A percentile compares a stretch with the other conserved stretches of the same genome.
phyloP scores from a whole-genome alignment of 1,139 yeast species.

The Entelexis sorbosivorans region DNA sequence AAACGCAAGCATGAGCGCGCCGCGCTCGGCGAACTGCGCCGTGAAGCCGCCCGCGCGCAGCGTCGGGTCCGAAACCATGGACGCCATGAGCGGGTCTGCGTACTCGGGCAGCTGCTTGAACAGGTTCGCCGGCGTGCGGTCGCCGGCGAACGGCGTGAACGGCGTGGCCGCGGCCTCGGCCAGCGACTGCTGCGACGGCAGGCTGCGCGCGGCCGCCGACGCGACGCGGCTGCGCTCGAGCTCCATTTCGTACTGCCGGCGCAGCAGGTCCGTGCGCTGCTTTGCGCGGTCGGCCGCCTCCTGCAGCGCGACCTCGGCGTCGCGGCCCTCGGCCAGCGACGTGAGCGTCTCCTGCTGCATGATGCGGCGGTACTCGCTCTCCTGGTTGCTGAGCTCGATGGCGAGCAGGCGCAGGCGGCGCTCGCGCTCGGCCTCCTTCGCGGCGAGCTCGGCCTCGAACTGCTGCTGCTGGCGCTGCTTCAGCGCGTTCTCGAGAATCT shows the following conservation, averaged over 20 bases:
- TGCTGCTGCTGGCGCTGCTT: constrained; percentile 57
- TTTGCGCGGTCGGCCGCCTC: constrained; percentile 50
- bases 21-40: constrained; percentile 54
- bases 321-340: constrained; percentile 44
- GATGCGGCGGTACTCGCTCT: constrained; percentile 37
- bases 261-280: constrained; percentile 55
- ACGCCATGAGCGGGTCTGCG: constrained; percentile 51
- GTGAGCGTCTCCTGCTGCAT: constrained; percentile 59
- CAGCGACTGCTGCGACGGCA: background rate
- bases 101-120: constrained; percentile 31
- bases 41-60: constrained; percentile 82
- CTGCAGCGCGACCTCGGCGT: constrained; percentile 42
- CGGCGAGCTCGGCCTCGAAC: constrained; percentile 58
- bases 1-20: constrained; percentile 80
- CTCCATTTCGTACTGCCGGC: constrained; percentile 56
- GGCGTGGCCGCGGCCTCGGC: constrained; percentile 40
- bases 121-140: constrained; percentile 35
- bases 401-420: constrained; percentile 32
- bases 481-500: constrained; percentile 64
- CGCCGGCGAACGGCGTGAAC: constrained; percentile 91
- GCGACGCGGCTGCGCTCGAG: constrained; percentile 30
- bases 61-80: constrained; percentile 52
- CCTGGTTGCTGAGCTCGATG: constrained; percentile 31
- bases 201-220: background rate
- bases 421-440: constrained; percentile 54